Conservation (phyloP, 176 grass and related monocot species). For the Ananas comosus region DNA sequence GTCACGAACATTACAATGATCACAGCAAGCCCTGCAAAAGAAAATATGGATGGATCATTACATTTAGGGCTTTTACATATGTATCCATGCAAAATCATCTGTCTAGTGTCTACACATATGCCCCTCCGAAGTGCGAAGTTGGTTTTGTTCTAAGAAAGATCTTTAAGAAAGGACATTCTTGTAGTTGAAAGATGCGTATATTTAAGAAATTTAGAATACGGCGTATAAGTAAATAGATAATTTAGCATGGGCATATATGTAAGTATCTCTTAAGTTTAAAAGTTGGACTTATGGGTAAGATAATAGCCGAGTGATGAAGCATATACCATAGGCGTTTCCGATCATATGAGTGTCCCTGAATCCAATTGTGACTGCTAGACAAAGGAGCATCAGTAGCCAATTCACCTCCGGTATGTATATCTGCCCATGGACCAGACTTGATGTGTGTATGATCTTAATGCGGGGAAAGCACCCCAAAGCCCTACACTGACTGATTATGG, state of each 20-base stretch:
- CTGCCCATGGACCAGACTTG: conserved; percentile 67
- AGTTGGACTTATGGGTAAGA: not conserved
- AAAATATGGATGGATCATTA: not conserved
- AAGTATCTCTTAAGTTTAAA: not conserved
- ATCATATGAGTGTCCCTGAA: conserved; percentile 76
- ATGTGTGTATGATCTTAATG: conserved; percentile 78
- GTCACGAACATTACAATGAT: conserved; percentile 78
- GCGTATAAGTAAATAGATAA: not conserved
- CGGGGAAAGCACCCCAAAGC: conserved; percentile 77
- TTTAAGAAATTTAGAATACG: too few species aligned
- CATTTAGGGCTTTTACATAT: too few species aligned
- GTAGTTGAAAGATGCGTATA: too few species aligned
- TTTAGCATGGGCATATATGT: not conserved
- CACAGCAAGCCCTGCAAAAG: conserved; percentile 52
- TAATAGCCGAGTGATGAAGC: not conserved
- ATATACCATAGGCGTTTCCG: conserved; percentile 70
- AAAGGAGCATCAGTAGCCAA: conserved; percentile 64
- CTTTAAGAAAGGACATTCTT: too few species aligned
- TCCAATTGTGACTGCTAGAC: conserved; percentile 53
- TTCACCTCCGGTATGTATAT: conserved; percentile 95
- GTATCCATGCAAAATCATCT: not conserved
- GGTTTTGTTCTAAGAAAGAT: too few species aligned
- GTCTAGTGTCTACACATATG: not conserved
- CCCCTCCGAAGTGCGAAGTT: not conserved
- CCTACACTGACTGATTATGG: conserved; percentile 80